Conservation (phyloP, 2,329 filamentous ascomycete species). For the Scedosporium dehoogii region DNA sequence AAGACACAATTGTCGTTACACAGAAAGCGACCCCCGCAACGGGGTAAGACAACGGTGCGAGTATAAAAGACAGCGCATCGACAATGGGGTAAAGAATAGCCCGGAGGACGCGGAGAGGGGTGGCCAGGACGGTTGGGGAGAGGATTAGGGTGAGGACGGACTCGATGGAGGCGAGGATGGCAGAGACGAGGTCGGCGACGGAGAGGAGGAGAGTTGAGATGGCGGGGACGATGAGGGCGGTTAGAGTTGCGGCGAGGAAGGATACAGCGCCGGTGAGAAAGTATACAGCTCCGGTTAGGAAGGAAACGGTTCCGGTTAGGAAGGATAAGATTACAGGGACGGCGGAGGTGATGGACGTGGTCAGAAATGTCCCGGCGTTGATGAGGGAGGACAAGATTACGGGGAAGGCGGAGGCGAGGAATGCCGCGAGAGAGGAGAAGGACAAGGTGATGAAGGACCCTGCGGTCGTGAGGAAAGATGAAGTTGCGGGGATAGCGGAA, state of each 20-base stretch:
- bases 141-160: not conserved
- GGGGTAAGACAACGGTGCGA: not conserved
- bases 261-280: not conserved
- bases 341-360: not conserved
- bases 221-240: not conserved
- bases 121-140: not conserved
- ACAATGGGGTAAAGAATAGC: not conserved
- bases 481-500: not conserved
- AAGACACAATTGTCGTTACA: not conserved
- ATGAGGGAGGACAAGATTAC: not conserved
- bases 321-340: not conserved
- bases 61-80: not conserved
- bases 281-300: not conserved
- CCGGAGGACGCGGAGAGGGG: not conserved
- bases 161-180: not conserved
- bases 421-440: no score
- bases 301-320: not conserved
- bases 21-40: not conserved
- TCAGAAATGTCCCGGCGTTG: not conserved
- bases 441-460: no score
- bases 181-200: constrained; percentile 1
- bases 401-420: no score
- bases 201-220: not conserved
- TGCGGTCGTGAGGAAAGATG: no score
- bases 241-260: not conserved